These are phyloP conservation scores for Chaetomium tenue DNA, from an alignment of 495 filamentous ascomycete genomes.

Conservation along the genomic window DNA sequence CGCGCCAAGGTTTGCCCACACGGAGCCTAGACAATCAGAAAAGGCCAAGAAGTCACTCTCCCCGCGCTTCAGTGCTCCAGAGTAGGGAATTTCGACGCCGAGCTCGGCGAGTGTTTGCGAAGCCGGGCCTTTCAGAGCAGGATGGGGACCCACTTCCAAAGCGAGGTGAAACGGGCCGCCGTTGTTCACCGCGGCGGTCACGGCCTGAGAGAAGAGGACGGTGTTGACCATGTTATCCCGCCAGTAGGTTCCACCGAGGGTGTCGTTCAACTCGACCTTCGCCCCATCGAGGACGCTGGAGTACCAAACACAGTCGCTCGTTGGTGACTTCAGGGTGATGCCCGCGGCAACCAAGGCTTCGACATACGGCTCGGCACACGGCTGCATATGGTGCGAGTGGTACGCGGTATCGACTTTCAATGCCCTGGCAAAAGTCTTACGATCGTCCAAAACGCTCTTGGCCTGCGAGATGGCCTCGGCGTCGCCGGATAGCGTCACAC, in stretches of 20 bases:
- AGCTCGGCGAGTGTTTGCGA: background rate
- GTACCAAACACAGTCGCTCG: background rate
- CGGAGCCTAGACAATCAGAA: constrained; percentile 32
- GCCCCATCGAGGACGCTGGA: background rate
- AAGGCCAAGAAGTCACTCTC: constrained; percentile 26
- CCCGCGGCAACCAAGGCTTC: background rate
- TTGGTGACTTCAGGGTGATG: background rate
- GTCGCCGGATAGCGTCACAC: constrained; percentile 49
- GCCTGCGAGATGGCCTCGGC: constrained; percentile 33
- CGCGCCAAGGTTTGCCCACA: constrained; percentile 31
- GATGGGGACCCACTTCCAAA: constrained; percentile 1
- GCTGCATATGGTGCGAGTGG: constrained; percentile 42
- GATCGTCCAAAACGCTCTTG: constrained; percentile 11
- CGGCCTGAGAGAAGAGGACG: background rate
- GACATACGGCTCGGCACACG: background rate
- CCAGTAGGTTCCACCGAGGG: background rate
- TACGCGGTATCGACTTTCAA: constrained; percentile 40
- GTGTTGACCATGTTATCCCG: background rate
- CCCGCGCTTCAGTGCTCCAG: background rate
- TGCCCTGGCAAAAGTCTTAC: constrained; percentile 26
- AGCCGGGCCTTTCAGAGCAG: background rate
- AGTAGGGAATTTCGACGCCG: background rate
- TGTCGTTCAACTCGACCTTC: background rate
- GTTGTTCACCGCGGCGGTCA: background rate
- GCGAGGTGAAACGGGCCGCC: background rate